Conservation (phyloP, 2,329 filamentous ascomycete species). For the Pestalotiopsis sp. region DNA sequence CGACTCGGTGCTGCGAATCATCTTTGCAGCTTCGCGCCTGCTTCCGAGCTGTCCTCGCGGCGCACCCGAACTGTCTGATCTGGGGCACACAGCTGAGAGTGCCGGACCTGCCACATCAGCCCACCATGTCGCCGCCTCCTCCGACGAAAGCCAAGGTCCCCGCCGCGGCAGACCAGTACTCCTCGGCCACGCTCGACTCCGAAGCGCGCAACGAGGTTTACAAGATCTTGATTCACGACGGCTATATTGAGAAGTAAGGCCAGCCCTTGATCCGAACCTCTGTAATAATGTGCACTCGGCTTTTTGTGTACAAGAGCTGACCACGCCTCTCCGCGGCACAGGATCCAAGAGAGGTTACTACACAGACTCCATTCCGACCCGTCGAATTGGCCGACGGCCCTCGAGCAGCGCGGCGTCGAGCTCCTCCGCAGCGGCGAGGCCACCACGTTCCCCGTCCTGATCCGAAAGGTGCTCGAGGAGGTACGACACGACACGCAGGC, state of each 20-base stretch:
- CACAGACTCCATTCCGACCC: slow-evolving; percentile 62
- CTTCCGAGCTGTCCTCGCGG: neutral
- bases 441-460: slow-evolving; percentile 62
- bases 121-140: slow-evolving; percentile 47
- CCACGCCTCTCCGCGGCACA: slow-evolving; percentile 27
- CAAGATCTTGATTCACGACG: slow-evolving; percentile 57
- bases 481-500: slow-evolving; percentile 54
- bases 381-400: slow-evolving; percentile 63
- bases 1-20: too few relatives aligned
- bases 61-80: neutral
- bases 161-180: slow-evolving; percentile 60
- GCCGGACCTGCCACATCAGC: neutral
- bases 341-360: slow-evolving; percentile 67
- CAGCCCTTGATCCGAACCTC: neutral
- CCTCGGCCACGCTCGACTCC: slow-evolving; percentile 61
- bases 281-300: slow-evolving; percentile 13
- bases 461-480: slow-evolving; percentile 64
- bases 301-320: slow-evolving; percentile 12
- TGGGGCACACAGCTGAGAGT: neutral
- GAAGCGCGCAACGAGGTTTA: slow-evolving; percentile 68
- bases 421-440: slow-evolving; percentile 64
- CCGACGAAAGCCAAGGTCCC: slow-evolving; percentile 65
- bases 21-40: too few relatives aligned
- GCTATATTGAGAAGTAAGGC: slow-evolving; percentile 59
- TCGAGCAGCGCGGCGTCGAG: slow-evolving; percentile 61